Evolutionary conservation across 1,284 basidiomycete species (phyloP).

Genomic region (Naganishia sp.): DNA sequence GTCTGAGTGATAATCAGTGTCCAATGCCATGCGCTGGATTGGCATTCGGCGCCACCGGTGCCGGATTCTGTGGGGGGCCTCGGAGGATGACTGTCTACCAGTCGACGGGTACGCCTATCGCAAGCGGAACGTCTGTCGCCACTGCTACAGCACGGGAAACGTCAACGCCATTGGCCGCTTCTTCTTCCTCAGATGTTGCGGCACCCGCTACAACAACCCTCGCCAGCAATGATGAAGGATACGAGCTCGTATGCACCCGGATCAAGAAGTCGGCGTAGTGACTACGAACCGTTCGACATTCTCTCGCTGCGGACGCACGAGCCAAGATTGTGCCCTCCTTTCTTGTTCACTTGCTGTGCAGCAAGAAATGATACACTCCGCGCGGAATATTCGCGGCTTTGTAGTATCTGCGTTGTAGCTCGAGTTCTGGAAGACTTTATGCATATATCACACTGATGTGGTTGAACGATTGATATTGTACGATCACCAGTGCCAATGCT

Average conservation of each 20-base stretch:
- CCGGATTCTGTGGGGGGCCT: slow-evolving; percentile 7
- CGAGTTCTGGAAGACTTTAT: too few species aligned
- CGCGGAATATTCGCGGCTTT: too few species aligned
- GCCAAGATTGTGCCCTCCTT: neutral
- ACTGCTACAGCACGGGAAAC: neutral
- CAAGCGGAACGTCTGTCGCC: neutral
- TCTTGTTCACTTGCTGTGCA: too few species aligned
- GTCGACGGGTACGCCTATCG: neutral
- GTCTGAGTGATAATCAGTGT: slow-evolving; percentile 21
- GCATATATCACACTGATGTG: too few species aligned
- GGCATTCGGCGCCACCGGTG: slow-evolving; percentile 15
- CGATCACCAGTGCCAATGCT: too few species aligned
- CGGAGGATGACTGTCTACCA: slow-evolving; percentile 18
- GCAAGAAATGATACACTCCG: too few species aligned
- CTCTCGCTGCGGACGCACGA: neutral
- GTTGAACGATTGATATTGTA: too few species aligned
- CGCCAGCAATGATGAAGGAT: slow-evolving; percentile 13
- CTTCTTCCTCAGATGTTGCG: neutral
- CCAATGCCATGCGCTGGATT: slow-evolving; percentile 19
- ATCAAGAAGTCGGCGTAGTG: slow-evolving; percentile 1
- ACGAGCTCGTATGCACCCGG: slow-evolving; percentile 22
- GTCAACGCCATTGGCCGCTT: neutral
- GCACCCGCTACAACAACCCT: neutral
- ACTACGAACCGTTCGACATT: neutral
- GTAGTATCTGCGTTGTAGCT: too few species aligned